phyloP scores from a whole-genome alignment of 495 filamentous ascomycete genomes.

The Darksidea phi region DNA sequence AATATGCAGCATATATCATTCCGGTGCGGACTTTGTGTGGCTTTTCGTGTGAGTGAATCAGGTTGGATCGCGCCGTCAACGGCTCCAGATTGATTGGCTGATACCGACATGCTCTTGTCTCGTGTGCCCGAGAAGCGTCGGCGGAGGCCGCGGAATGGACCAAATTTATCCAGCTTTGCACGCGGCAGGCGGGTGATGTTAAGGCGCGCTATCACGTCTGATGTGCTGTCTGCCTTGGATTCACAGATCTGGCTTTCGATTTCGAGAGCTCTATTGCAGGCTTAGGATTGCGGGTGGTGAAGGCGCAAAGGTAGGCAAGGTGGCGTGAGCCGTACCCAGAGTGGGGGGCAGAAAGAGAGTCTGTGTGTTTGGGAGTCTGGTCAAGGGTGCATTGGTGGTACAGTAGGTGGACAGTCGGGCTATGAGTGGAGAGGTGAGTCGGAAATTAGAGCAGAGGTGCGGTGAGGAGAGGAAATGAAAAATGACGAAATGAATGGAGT shows the following conservation, averaged over 20 bases:
- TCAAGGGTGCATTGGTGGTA: background rate
- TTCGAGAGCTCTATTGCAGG: no score
- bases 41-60: slow-evolving; percentile 22
- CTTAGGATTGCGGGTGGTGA: no score
- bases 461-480: slow-evolving; percentile 4
- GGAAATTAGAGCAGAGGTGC: background rate
- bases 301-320: no score
- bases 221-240: no score
- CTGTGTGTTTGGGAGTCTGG: no score
- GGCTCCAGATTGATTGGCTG: background rate
- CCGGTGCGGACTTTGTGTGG: slow-evolving; percentile 39
- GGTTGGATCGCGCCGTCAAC: slow-evolving; percentile 22
- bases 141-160: slow-evolving; percentile 24
- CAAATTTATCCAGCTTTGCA: slow-evolving; percentile 28
- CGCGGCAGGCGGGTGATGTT: background rate
- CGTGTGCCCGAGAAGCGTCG: slow-evolving; percentile 13
- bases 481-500: slow-evolving; percentile 31
- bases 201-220: no score
- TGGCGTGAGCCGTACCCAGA: no score
- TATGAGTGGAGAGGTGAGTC: slow-evolving; percentile 3
- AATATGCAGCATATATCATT: slow-evolving; percentile 71
- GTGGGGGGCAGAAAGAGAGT: no score
- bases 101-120: slow-evolving; percentile 22
- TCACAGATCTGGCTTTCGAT: no score
- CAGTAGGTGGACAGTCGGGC: background rate